Conservation (phyloP, 345 rosid genomes). For the Populus davidiana region DNA sequence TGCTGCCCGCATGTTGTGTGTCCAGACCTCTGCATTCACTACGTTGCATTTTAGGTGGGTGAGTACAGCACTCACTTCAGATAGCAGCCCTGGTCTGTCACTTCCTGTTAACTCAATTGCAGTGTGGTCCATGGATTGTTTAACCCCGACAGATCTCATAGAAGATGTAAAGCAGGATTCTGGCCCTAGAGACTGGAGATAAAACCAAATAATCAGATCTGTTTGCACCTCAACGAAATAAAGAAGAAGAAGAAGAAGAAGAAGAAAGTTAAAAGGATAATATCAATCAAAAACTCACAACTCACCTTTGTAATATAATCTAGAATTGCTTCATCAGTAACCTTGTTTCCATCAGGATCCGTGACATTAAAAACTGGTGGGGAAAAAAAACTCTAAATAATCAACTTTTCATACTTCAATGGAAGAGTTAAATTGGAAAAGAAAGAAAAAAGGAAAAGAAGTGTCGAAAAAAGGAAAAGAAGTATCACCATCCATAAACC, state of each 20-base stretch:
- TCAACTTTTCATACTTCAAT: constrained; percentile 5
- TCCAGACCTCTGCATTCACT: constrained; percentile 86
- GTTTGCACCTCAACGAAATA: neutral
- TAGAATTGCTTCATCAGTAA: constrained; percentile 65
- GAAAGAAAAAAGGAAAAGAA: neutral
- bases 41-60: constrained; percentile 79
- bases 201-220: constrained; percentile 15
- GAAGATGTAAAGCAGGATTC: constrained; percentile 71
- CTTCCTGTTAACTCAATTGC: constrained; percentile 80
- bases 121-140: constrained; percentile 63
- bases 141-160: constrained; percentile 66
- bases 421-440: neutral
- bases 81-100: constrained; percentile 87
- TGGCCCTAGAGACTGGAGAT: constrained; percentile 69
- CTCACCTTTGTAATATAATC: constrained; percentile 76
- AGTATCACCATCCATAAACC: constrained; percentile 95
- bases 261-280: neutral
- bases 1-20: constrained; percentile 86
- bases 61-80: constrained; percentile 86
- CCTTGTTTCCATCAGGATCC: constrained; percentile 83
- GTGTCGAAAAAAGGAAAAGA: constrained; percentile 3
- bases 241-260: constrained; percentile 7
- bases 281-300: constrained; percentile 4
- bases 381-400: constrained; percentile 1
- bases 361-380: constrained; percentile 78